These are phyloP conservation scores for Tuber magnatum DNA, from an alignment of 495 filamentous ascomycete genomes.

Conservation along the genomic window DNA sequence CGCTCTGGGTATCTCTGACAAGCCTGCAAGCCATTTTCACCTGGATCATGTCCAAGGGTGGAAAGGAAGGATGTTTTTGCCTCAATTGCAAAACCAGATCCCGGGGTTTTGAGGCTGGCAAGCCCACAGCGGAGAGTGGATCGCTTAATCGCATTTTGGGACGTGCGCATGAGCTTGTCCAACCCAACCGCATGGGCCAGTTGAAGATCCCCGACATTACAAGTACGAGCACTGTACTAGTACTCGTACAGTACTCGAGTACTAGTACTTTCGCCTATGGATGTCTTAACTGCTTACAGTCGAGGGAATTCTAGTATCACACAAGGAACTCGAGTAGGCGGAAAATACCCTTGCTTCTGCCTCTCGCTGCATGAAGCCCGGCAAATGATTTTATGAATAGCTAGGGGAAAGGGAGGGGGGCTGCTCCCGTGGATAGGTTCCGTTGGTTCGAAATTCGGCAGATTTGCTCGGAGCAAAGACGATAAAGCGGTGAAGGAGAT, in stretches of 20 bases:
- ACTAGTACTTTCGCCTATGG: slow-evolving; percentile 5
- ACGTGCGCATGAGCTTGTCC: slow-evolving; percentile 33
- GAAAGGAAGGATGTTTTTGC: slow-evolving; percentile 12
- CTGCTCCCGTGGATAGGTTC: background rate
- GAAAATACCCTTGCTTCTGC: slow-evolving; percentile 2
- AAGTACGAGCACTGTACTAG: too few species aligned
- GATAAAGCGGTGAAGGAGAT: background rate
- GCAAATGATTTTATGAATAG: background rate
- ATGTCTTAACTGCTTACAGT: background rate
- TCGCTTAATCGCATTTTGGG: slow-evolving; percentile 33
- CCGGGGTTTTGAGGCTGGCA: slow-evolving; percentile 27
- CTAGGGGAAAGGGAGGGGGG: background rate
- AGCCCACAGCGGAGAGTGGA: slow-evolving; percentile 18
- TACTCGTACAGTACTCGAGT: too few species aligned
- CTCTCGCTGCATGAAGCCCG: background rate
- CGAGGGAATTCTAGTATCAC: background rate
- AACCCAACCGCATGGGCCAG: slow-evolving; percentile 35
- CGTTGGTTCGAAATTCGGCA: background rate
- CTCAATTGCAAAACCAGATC: slow-evolving; percentile 26
- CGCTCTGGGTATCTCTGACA: background rate
- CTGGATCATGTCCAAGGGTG: slow-evolving; percentile 21
- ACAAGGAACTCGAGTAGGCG: background rate
- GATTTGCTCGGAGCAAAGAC: background rate
- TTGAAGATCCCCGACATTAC: slow-evolving; percentile 34
- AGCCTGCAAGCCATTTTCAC: slow-evolving; percentile 13